Percentiles rank a stretch among this genome's conserved stretches.
Conservation (phyloP, 2,329 filamentous ascomycete genomes). For the Colletotrichum caudatum region DNA sequence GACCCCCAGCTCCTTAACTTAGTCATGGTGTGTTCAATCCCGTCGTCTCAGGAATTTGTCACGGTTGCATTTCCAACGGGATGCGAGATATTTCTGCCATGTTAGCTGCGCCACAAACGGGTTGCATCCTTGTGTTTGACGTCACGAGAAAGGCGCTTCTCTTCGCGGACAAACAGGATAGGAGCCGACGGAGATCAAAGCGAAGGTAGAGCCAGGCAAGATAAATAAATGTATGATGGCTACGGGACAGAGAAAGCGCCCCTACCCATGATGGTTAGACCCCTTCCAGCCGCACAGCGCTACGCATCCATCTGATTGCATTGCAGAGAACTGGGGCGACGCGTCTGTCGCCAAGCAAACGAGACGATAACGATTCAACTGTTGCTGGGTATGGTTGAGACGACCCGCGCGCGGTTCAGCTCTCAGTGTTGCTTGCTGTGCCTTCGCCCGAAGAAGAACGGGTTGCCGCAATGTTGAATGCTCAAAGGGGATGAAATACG, state of each 20-base stretch:
- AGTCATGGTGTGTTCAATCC: slow-evolving; percentile 7
- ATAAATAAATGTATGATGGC: not conserved
- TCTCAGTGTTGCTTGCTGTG: slow-evolving; percentile 6
- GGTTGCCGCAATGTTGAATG: not conserved
- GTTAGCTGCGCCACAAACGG: not conserved
- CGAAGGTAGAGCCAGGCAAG: not conserved
- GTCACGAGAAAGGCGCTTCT: not conserved
- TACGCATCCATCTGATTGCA: slow-evolving; percentile 1
- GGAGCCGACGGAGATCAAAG: not conserved
- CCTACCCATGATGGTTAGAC: not conserved
- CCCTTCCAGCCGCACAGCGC: too few species aligned
- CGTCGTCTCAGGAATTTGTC: slow-evolving; percentile 36
- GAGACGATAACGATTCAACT: not conserved
- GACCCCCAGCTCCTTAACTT: slow-evolving; percentile 6
- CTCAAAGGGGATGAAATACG: not conserved
- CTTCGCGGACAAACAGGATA: not conserved
- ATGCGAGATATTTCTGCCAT: not conserved
- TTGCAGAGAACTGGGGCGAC: not conserved
- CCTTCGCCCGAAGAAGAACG: slow-evolving; percentile 18
- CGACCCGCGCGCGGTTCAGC: not conserved
- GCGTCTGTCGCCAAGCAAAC: not conserved
- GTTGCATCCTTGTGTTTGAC: slow-evolving; percentile 11
- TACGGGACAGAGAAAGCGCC: not conserved
- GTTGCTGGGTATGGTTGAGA: not conserved
- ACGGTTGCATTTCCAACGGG: slow-evolving; percentile 7